These are phyloP conservation scores for Galeopsis tetrahit DNA, from an alignment of 257 asterid species.

Conservation along the genomic window DNA sequence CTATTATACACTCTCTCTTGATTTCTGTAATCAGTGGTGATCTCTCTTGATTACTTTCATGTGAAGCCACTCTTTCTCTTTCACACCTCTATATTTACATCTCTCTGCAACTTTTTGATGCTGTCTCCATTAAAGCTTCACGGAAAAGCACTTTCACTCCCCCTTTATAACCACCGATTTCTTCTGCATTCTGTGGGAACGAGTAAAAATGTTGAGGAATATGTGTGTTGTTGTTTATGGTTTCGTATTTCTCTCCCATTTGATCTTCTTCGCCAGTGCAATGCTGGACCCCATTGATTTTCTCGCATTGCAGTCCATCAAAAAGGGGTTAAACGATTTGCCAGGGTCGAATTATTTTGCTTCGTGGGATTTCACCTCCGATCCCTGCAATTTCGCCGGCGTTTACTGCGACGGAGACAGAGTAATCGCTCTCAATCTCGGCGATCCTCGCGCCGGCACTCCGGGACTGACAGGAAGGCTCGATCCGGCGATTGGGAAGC, in stretches of 20 bases:
- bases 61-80: conserved; percentile 55
- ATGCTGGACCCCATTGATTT: conserved; percentile 84
- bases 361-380: conserved; percentile 94
- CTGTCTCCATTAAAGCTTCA: conserved; percentile 66
- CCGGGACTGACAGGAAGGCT: conserved; percentile 73
- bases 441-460: conserved; percentile 90
- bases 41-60: conserved; percentile 50
- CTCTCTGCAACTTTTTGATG: conserved; percentile 49
- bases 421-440: conserved; percentile 80
- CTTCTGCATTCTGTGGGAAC: conserved; percentile 27
- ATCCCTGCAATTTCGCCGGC: conserved; percentile 86
- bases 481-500: conserved; percentile 77
- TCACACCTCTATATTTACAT: conserved; percentile 24
- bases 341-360: conserved; percentile 78
- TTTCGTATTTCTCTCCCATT: conserved; percentile 31
- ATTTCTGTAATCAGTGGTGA: conserved; percentile 34
- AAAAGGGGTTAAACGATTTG: conserved; percentile 65
- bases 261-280: conserved; percentile 40
- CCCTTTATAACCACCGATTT: conserved; percentile 42
- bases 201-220: conserved; percentile 14
- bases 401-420: conserved; percentile 68
- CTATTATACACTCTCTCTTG: conserved; percentile 26
- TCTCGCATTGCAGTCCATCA: conserved; percentile 79
- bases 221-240: conserved; percentile 6
- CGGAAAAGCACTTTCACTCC: conserved; percentile 54